These are phyloP conservation scores for Brassica incana DNA, from an alignment of 345 rosid genomes.

Conservation along the genomic window DNA sequence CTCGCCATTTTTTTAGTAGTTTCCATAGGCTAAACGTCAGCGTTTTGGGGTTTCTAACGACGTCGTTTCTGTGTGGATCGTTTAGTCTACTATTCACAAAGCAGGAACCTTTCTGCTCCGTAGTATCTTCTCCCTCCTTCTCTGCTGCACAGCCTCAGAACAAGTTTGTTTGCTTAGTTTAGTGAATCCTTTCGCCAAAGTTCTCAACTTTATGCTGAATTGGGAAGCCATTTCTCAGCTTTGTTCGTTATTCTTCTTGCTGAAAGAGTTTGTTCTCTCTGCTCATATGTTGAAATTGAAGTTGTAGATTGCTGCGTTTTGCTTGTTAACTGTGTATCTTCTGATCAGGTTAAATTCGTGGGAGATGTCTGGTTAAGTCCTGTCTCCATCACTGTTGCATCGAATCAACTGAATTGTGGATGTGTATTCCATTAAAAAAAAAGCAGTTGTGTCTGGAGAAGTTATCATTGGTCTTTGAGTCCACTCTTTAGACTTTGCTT, in stretches of 20 bases:
- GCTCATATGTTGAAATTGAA: background rate
- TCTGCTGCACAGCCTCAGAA: too few relatives aligned
- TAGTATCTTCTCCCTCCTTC: background rate
- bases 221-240: too few relatives aligned
- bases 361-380: conserved; percentile 39
- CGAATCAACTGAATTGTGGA: conserved; percentile 36
- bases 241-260: too few relatives aligned
- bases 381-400: conserved; percentile 25
- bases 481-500: conserved; percentile 23
- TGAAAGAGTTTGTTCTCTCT: background rate
- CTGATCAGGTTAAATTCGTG: conserved; percentile 10
- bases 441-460: background rate
- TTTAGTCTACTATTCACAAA: background rate
- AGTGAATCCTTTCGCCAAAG: conserved; percentile 9
- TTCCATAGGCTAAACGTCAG: background rate
- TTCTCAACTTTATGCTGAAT: background rate
- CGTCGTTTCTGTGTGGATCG: background rate
- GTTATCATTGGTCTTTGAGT: conserved; percentile 3
- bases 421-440: background rate
- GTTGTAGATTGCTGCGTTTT: conserved; percentile 11
- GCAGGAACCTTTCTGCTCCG: background rate
- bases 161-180: too few relatives aligned
- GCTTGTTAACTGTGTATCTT: background rate
- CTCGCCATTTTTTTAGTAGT: background rate
- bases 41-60: background rate